phyloP scores from a whole-genome alignment of 129 eudicot genomes.

The Pittosporum tobira region DNA sequence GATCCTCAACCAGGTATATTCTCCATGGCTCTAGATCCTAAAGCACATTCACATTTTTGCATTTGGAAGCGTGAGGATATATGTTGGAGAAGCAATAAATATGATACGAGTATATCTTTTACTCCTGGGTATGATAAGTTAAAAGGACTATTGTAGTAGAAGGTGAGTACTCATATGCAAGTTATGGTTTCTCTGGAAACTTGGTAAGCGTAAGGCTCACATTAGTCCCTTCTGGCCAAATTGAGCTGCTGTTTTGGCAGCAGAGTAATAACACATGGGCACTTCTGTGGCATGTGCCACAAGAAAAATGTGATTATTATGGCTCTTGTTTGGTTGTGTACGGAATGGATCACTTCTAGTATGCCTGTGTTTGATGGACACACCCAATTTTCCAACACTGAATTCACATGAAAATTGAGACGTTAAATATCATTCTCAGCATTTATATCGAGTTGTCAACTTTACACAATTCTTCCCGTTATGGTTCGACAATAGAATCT shows the following conservation, averaged over 20 bases:
- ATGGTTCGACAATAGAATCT: too few species aligned
- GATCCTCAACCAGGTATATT: neutral
- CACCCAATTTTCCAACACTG: too few species aligned
- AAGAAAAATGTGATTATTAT: neutral
- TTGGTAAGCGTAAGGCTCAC: slow-evolving; percentile 9
- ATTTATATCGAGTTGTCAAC: too few species aligned
- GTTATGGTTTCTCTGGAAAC: slow-evolving; percentile 7
- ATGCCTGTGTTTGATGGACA: slow-evolving; percentile 1
- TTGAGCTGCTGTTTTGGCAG: slow-evolving; percentile 18
- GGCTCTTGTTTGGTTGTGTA: neutral
- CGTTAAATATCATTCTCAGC: too few species aligned
- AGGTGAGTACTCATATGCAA: slow-evolving; percentile 19
- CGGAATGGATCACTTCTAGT: neutral
- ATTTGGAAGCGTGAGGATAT: neutral
- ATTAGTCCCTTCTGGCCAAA: slow-evolving; percentile 19
- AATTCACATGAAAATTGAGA: too few species aligned
- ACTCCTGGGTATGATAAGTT: slow-evolving; percentile 3
- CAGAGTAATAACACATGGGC: slow-evolving; percentile 16
- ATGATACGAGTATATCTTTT: slow-evolving; percentile 8
- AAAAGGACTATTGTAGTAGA: slow-evolving; percentile 10
- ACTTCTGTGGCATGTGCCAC: slow-evolving; percentile 10
- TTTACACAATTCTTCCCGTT: too few species aligned
- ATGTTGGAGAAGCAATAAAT: slow-evolving; percentile 25
- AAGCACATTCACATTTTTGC: neutral
- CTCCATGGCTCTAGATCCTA: neutral